phyloP scores from a whole-genome alignment of 352 stramenopile species.

The Pythium sukuiense region DNA sequence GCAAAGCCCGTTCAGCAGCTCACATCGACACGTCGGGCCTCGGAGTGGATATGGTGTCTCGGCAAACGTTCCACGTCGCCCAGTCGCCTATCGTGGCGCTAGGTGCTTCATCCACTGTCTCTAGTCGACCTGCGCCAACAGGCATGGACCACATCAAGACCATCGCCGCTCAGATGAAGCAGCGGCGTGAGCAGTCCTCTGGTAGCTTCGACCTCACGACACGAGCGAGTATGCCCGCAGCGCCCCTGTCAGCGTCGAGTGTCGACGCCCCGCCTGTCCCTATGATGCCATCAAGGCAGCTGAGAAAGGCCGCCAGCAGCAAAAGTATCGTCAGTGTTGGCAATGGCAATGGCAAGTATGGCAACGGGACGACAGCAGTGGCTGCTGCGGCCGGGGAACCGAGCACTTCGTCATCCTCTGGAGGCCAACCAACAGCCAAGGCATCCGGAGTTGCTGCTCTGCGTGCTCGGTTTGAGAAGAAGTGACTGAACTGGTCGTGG shows the following conservation, averaged over 20 bases:
- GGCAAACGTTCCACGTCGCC: conserved; percentile 9
- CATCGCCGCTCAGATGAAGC: conserved; percentile 76
- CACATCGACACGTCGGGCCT: conserved; percentile 57
- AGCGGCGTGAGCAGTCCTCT: conserved; percentile 38
- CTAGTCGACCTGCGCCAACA: not conserved
- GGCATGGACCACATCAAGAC: conserved; percentile 70
- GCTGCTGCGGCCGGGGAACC: conserved; percentile 1
- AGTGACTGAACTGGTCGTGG: conserved; percentile 19
- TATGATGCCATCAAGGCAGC: not conserved
- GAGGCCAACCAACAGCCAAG: conserved; percentile 6
- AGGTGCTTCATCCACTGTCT: not conserved
- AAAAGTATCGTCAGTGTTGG: conserved; percentile 1
- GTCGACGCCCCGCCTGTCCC: not conserved
- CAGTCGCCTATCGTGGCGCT: conserved; percentile 21
- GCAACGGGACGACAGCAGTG: conserved; percentile 4
- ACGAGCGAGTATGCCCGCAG: conserved; percentile 10
- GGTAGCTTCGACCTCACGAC: conserved; percentile 4
- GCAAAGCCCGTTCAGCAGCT: conserved; percentile 56
- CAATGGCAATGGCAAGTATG: conserved; percentile 8
- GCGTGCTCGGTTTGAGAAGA: conserved; percentile 72
- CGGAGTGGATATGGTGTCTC: not conserved
- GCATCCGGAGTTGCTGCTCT: conserved; percentile 59
- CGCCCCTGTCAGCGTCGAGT: conserved; percentile 4
- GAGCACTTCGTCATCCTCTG: not conserved
- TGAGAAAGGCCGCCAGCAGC: conserved; percentile 20